Evolutionary conservation across 73 alveolate genomes (phyloP), one percentile per base, ranked within the genome.

Genomic region (Symbiodinium pilosum): DNA sequence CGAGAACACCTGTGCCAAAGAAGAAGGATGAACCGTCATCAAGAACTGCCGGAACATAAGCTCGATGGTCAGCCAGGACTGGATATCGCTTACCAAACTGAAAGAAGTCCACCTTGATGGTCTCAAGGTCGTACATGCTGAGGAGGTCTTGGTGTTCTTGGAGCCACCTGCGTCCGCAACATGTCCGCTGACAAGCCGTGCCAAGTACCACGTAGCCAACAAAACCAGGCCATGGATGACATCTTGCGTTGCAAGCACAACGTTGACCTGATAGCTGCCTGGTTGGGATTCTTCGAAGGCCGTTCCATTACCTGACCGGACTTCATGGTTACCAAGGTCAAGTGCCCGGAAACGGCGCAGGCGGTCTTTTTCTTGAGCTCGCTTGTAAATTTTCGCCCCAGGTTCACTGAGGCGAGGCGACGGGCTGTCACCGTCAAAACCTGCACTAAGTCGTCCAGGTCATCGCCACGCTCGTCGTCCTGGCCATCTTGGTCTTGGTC

Each of bases 171-270:
- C n/a, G n/a, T n/a, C n/a, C n/a, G n/a, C n/a, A n/a, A n/a, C n/a
- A n/a, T n/a, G n/a, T n/a, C n/a, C n/a, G n/a, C n/a, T 86, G 93
- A 36, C 93, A 86, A 41, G 93, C 93, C 4, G 93, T 51, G 36
- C 51, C 93, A 32, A 86, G 34, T 11, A 86, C 93, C 77, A 86
- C 44, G 24, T 4, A 86, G 3, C 93, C 95, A 5, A 28, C 73
- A 12, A 56, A 41, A 16, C 38, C 38, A 26, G 77, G 38, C 36
- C 36, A 64, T 21, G 77, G 30, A 36, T 26, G 28, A 56, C 75
- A 30, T 18, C 32, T 34, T 56, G 75, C 7, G 77, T 30, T 2
- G 77, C 21, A 64, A 64, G 28, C 77, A 64, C 77, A 2, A 64
- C 77, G 12, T 34, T 56, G 38, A 64, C 77, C 77, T 64, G 77